Conservation (phyloP, 202 grass and related monocot species). For the Schoenoplectus triqueter region DNA sequence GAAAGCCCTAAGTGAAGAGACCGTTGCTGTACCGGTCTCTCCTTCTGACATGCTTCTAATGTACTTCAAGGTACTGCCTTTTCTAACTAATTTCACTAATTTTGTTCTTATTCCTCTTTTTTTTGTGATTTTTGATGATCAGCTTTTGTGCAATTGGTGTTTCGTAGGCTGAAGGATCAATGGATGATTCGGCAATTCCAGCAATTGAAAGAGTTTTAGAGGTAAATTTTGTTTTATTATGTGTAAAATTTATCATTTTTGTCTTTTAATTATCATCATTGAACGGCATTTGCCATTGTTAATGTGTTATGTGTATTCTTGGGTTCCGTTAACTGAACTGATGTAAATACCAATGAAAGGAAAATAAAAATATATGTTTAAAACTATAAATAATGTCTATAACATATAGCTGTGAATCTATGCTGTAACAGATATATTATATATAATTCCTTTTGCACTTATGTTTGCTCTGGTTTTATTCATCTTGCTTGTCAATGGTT, state of each 20-base stretch:
- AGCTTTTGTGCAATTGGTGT: not conserved
- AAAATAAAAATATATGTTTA: not conserved
- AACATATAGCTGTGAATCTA: not conserved
- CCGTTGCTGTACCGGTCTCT: conserved; percentile 27
- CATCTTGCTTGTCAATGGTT: not conserved
- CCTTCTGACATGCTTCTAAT: conserved; percentile 38
- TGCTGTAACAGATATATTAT: not conserved
- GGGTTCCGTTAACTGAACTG: not conserved
- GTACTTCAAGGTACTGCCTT: conserved; percentile 35
- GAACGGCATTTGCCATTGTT: not conserved
- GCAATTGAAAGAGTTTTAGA: conserved; percentile 13
- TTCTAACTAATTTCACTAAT: conserved; percentile 3
- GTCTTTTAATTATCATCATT: not conserved
- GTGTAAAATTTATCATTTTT: not conserved
- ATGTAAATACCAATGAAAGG: not conserved
- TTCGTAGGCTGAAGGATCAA: conserved; percentile 34
- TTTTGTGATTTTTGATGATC: not conserved
- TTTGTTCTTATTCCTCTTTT: not conserved
- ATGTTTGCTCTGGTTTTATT: not conserved
- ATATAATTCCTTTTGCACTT: not conserved
- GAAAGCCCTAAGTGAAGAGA: conserved; percentile 9
- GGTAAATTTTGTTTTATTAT: conserved; percentile 1
- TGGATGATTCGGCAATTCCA: not conserved
- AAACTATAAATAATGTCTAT: not conserved
- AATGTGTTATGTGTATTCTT: not conserved